These are phyloP conservation scores for Zoysia japonica DNA, from an alignment of 176 grass and related monocot genomes.

Conservation along the genomic window DNA sequence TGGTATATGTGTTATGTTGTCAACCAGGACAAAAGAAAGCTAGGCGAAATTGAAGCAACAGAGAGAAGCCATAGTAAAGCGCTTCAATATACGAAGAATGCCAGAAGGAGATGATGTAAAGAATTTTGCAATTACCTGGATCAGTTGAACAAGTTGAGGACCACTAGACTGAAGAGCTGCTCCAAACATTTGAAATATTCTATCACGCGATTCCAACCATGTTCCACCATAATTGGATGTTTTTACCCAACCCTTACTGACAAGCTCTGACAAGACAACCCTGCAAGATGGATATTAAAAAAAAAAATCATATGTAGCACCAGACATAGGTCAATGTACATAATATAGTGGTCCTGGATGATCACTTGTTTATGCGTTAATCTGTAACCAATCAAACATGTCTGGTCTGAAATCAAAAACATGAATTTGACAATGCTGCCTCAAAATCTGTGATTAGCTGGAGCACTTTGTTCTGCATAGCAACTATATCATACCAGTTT, in stretches of 20 bases:
- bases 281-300: slow-evolving; percentile 42
- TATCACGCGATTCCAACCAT: slow-evolving; percentile 59
- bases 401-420: slow-evolving; percentile 28
- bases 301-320: slow-evolving; percentile 5
- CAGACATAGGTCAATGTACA: background rate
- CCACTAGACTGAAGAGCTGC: slow-evolving; percentile 63
- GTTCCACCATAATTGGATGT: slow-evolving; percentile 49
- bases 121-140: slow-evolving; percentile 58
- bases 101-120: slow-evolving; percentile 10
- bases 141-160: slow-evolving; percentile 59
- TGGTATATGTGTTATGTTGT: slow-evolving; percentile 23
- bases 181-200: slow-evolving; percentile 62
- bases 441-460: slow-evolving; percentile 13
- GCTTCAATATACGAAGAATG: slow-evolving; percentile 29
- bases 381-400: background rate
- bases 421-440: slow-evolving; percentile 9
- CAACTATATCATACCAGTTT: slow-evolving; percentile 29
- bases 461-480: slow-evolving; percentile 4
- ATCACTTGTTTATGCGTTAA: background rate
- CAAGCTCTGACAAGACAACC: slow-evolving; percentile 60
- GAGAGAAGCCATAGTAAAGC: slow-evolving; percentile 14
- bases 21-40: slow-evolving; percentile 1
- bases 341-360: slow-evolving; percentile 7
- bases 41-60: background rate
- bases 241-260: slow-evolving; percentile 59